Evolutionary conservation across 2,329 filamentous ascomycete species (phyloP), one percentile per base, ranked within the genome.

Genomic region (Amauroascus niger): DNA sequence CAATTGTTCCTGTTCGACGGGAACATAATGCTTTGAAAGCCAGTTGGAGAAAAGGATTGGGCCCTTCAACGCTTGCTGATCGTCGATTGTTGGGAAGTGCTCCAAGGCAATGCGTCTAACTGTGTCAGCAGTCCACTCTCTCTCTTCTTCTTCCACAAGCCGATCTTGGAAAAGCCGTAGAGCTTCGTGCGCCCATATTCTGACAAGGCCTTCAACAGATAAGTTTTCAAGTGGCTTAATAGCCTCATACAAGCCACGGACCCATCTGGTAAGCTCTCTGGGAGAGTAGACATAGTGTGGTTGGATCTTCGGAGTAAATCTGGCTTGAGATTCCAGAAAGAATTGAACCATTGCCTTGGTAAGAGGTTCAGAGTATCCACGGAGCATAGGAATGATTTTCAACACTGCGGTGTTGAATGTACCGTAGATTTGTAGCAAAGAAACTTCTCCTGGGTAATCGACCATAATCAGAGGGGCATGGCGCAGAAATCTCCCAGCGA

Each of bases 381-480:
- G 87, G n/a, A 99, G 76, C 13, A 89, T 83, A 1, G 93, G 91
- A 49, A 98, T 85, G 58, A 98, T 93, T 77, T 99, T 99, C 66
- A 99, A 84, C 41, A 98, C 83, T 8, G 94, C 93, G 53, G 81
- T 86, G 68, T 95, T 98, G 79, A 98, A 98, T 0, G 94, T 97
- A 62, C 94, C 93, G 67, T 99, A 99, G 61, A 99, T 99, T 68
- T 99, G 93, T 61, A 84, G 85, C 35, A 99, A 80, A 2, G 94
- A 98, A 41, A 89, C 77, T 73, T 98, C 89, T 64, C 94, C 93
- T 57, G 93, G 93, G 65, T 99, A 99, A 67, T 98, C 93, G 40
- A 99, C 94, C 94, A 99, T 98, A 71, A 99, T 87, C 52, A 99
- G 81, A n/a, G 93, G 93, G 14, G 93, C 89, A 69, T 99, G 94